phyloP scores from a whole-genome alignment of 2,329 filamentous ascomycete genomes.

The Cercospora sp. region DNA sequence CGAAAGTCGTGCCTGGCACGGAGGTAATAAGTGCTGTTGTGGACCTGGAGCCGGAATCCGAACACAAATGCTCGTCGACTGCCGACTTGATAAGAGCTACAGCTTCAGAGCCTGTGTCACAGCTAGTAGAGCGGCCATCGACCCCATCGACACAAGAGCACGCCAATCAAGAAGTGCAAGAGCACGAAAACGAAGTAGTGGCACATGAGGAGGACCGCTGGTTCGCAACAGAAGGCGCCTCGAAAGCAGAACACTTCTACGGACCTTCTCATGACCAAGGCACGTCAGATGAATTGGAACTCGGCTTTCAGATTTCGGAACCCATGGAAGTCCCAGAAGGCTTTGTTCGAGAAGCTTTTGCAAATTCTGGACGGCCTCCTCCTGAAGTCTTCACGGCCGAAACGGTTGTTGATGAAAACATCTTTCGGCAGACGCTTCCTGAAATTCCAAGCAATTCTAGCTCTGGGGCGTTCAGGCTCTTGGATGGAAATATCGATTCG shows the following conservation, averaged over 20 bases:
- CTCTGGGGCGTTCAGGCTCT: background rate
- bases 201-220: background rate
- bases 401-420: background rate
- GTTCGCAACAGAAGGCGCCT: background rate
- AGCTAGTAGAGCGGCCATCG: background rate
- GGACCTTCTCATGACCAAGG: background rate
- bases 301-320: slow-evolving; percentile 3
- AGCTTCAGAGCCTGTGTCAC: background rate
- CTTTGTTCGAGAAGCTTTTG: background rate
- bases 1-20: too few relatives aligned
- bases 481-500: slow-evolving; percentile 16
- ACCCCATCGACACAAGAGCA: background rate
- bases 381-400: slow-evolving; percentile 8
- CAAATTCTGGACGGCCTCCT: background rate
- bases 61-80: background rate
- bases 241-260: background rate
- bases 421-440: background rate
- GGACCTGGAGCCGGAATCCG: too few relatives aligned
- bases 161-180: background rate
- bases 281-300: background rate
- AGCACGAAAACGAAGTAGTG: background rate
- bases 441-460: slow-evolving; percentile 1
- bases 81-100: background rate
- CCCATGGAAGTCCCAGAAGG: background rate
- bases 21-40: too few relatives aligned